Evolutionary conservation across 78 protist genomes (phyloP).

Genomic region (Pigoraptor vietnamica): DNA sequence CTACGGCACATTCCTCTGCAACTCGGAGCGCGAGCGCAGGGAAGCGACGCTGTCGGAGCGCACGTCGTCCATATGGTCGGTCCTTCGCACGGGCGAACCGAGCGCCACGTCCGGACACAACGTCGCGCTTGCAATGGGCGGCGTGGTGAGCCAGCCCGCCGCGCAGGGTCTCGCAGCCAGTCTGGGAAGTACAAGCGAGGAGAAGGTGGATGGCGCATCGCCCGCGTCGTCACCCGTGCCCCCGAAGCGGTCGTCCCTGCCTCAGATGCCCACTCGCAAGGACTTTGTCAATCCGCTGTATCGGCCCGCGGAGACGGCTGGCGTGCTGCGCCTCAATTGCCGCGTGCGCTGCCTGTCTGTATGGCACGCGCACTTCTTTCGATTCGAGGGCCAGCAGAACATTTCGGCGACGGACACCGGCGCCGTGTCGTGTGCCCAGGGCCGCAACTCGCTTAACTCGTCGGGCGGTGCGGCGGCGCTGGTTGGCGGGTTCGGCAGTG

Average conservation of each 20-base stretch:
- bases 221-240: neutral
- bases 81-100: neutral
- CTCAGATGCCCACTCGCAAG: neutral
- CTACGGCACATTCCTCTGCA: conserved; percentile 74
- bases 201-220: neutral
- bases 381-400: neutral
- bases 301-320: neutral
- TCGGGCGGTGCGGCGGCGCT: neutral
- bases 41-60: neutral
- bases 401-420: no score
- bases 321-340: neutral
- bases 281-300: neutral
- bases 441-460: neutral
- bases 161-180: neutral
- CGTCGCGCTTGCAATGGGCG: neutral
- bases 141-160: neutral
- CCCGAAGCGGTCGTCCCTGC: neutral
- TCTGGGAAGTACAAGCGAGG: neutral
- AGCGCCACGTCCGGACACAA: neutral
- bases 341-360: neutral
- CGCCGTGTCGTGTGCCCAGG: no score
- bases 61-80: neutral
- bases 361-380: neutral
- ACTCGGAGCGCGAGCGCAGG: conserved; percentile 55
- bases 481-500: neutral